Base-by-base conservation (phyloP, 2,329 filamentous ascomycete genomes). In the Colletotrichum sp. region DNA sequence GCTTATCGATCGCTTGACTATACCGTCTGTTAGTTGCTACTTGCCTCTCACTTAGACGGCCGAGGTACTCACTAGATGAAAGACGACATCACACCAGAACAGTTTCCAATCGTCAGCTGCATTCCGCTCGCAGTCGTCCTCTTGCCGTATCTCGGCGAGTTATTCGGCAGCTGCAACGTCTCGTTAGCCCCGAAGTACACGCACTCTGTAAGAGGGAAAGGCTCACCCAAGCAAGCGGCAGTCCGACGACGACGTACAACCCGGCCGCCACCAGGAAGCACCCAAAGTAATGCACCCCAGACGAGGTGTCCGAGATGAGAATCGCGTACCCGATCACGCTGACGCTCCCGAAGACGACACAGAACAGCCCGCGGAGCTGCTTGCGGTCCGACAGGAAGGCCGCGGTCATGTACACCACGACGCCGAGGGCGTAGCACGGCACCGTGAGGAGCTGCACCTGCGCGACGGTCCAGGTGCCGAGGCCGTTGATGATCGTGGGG, bases 211-310 rank as follows among this genome's bases (percentile, higher is more conserved):
- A 24, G 32, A 18, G 5, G 13, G 49, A 4, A n/a, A 3, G 6
- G 79, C 84, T 81, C 66, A 86, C 84, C 90, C 90, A 92, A 44
- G 90, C 89, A n/a, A 92, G 80, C 6, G 90, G 90, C 75, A 92
- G 78, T 0, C 90, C 89, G 6, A 91, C 89, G 5, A 89, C 83
- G 28, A 91, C 86, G 79, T 96, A 96, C 4, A 96, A 82, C 0
- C 94, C 95, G 76, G 92, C 89, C 0, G 94, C 94, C 1, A 96
- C 91, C n/a, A 96, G 85, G 82, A 96, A 94, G 77, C 94, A 95
- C 78, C 86, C 79, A 62, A 79, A 79, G 57, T 79, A 80, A 34
- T 79, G 90, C 89, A 10, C 88, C 87, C 3, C 87, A 83, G 9
- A 86, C 83, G 2, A 86, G 83, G 60, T 89, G 84, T 18, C 88